Percentiles rank a stretch among this genome's conserved stretches.
phyloP scores from a whole-genome alignment of 257 asterid genomes.

The Mentha longifolia region DNA sequence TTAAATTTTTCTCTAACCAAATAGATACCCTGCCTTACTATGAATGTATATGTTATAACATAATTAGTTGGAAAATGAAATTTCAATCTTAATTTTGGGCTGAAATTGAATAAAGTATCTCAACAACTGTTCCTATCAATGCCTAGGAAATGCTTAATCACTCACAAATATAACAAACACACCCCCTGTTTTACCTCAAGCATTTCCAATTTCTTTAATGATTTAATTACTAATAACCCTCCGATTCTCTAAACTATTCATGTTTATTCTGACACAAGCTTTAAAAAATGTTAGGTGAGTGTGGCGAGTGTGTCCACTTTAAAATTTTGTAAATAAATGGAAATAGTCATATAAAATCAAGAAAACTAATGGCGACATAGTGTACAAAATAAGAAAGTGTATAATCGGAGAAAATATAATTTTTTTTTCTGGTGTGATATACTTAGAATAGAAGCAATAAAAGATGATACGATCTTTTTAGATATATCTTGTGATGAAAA shows the following conservation, averaged over 20 bases:
- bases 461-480: slow-evolving; percentile 38
- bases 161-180: background rate
- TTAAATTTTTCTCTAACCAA: slow-evolving; percentile 39
- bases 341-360: too few species aligned
- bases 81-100: slow-evolving; percentile 28
- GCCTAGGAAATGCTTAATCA: background rate
- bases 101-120: background rate
- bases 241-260: too few species aligned
- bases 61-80: slow-evolving; percentile 45
- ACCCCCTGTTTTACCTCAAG: slow-evolving; percentile 22
- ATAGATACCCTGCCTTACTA: slow-evolving; percentile 43
- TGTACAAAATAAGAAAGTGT: too few species aligned
- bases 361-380: too few species aligned
- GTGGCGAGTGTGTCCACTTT: too few species aligned
- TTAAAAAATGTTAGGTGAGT: too few species aligned
- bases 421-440: slow-evolving; percentile 14
- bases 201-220: background rate
- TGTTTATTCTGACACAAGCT: too few species aligned
- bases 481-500: slow-evolving; percentile 39
- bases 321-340: too few species aligned
- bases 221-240: background rate
- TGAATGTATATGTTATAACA: slow-evolving; percentile 38
- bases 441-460: slow-evolving; percentile 30
- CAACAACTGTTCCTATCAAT: slow-evolving; percentile 12
- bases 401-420: too few species aligned